Percentiles rank a stretch among this genome's conserved stretches.
Evolutionary conservation across 176 grass and related monocot genomes (phyloP).

Genomic region (bread wheat (Triticum aestivum)): DNA sequence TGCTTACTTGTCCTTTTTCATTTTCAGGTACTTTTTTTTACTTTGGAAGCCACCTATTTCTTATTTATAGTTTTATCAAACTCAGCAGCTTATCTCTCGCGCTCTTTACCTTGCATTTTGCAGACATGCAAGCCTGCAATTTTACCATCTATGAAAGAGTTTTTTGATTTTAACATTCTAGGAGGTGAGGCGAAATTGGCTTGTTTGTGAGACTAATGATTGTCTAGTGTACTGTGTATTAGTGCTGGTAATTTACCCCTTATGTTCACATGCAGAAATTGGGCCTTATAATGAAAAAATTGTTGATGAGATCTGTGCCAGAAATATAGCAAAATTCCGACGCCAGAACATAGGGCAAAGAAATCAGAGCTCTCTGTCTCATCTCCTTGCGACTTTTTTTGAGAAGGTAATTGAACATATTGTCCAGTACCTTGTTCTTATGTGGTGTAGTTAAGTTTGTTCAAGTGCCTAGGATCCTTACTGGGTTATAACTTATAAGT

Average conservation of each 20-base stretch:
- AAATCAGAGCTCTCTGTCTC: conserved; percentile 63
- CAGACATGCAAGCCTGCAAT: conserved; percentile 81
- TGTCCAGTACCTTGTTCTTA: not conserved
- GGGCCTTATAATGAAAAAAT: conserved; percentile 32
- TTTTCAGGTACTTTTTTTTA: conserved; percentile 70
- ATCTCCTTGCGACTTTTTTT: conserved; percentile 72
- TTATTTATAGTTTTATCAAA: conserved; percentile 17
- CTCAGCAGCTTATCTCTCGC: not conserved
- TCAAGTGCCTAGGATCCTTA: not conserved
- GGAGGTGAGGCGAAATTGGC: conserved; percentile 34
- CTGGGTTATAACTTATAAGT: not conserved
- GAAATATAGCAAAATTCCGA: conserved; percentile 57
- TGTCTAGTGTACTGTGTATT: not conserved
- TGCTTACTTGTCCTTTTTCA: conserved; percentile 87
- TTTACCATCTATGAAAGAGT: conserved; percentile 71
- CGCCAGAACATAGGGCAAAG: conserved; percentile 20
- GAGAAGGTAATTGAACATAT: conserved; percentile 48
- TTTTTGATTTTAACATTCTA: conserved; percentile 63
- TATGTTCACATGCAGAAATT: conserved; percentile 42
- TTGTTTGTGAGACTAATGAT: not conserved
- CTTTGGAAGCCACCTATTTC: not conserved
- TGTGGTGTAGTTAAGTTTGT: not conserved
- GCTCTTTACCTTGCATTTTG: not conserved
- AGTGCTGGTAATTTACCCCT: conserved; percentile 19
- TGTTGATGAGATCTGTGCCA: conserved; percentile 51